phyloP scores from a whole-genome alignment of 768 basidiomycete genomes.

The Termitomyces sp. region DNA sequence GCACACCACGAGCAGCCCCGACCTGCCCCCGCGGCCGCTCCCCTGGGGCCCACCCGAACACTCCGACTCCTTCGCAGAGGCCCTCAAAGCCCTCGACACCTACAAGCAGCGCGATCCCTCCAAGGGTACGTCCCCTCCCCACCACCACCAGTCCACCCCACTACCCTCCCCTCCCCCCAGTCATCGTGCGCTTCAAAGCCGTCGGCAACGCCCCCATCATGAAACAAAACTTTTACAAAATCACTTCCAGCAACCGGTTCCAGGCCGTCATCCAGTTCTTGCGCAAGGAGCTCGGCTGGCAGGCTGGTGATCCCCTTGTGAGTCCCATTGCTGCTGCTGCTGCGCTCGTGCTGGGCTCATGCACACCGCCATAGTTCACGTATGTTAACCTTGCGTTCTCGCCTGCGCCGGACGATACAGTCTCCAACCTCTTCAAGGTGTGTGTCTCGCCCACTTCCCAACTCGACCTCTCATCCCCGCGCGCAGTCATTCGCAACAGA shows the following conservation, averaged over 20 bases:
- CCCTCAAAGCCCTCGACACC: constrained; percentile 70
- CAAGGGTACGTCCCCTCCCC: constrained; percentile 50
- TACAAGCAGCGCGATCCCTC: constrained; percentile 85
- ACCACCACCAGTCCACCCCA: background rate
- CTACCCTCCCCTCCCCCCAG: constrained; percentile 36
- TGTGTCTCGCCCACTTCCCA: background rate
- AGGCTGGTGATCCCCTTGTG: constrained; percentile 81
- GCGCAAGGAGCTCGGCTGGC: constrained; percentile 86
- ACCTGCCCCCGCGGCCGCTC: constrained; percentile 26
- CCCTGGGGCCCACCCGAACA: constrained; percentile 27
- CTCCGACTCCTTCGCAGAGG: constrained; percentile 39
- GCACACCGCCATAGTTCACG: constrained; percentile 27
- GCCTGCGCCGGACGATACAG: constrained; percentile 80
- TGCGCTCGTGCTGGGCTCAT: too few species aligned
- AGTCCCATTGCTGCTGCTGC: constrained; percentile 18
- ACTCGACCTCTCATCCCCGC: too few species aligned
- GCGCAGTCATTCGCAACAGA: constrained; percentile 81
- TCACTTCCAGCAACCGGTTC: constrained; percentile 90
- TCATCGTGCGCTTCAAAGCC: constrained; percentile 95
- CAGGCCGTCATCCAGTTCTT: constrained; percentile 94
- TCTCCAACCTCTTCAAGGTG: constrained; percentile 75
- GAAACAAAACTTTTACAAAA: constrained; percentile 99
- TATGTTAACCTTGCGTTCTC: constrained; percentile 65
- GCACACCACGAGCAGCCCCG: constrained; percentile 17
- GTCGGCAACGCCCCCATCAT: constrained; percentile 98